phyloP scores from a whole-genome alignment of 1,284 basidiomycete species.

The Moesziomyces parantarcticus region DNA sequence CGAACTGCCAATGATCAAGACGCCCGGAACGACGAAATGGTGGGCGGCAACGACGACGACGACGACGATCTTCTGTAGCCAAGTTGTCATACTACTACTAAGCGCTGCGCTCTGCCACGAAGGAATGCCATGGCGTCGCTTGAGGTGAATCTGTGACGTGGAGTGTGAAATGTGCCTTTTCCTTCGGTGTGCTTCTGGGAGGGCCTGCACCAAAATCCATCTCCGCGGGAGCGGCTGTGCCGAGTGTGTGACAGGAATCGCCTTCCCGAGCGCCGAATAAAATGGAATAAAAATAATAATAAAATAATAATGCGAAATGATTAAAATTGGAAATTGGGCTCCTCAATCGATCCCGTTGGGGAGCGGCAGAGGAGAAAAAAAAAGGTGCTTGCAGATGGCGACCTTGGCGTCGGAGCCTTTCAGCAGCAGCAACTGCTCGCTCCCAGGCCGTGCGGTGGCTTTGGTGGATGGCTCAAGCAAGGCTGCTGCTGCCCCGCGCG shows the following conservation, averaged over 20 bases:
- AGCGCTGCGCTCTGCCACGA: neutral
- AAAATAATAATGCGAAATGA: too few species aligned
- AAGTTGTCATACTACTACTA: neutral
- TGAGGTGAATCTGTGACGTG: neutral
- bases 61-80: conserved; percentile 65
- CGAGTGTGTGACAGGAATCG: neutral
- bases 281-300: too few species aligned
- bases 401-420: too few species aligned
- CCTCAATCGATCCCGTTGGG: too few species aligned
- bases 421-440: too few species aligned
- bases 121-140: neutral
- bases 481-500: neutral
- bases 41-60: conserved; percentile 58
- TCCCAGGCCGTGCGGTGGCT: too few species aligned
- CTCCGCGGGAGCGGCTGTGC: neutral
- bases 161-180: neutral
- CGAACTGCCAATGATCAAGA: conserved; percentile 71
- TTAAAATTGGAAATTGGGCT: too few species aligned
- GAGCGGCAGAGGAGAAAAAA: too few species aligned
- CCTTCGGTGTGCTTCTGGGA: neutral
- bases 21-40: conserved; percentile 48
- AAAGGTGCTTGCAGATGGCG: too few species aligned
- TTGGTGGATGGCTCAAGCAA: too few species aligned
- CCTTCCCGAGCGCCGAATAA: neutral
- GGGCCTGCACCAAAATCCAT: neutral